Percentiles rank a stretch among this genome's conserved stretches.
Conservation (phyloP, 75 land plant species). For the Larix kaempferi region DNA sequence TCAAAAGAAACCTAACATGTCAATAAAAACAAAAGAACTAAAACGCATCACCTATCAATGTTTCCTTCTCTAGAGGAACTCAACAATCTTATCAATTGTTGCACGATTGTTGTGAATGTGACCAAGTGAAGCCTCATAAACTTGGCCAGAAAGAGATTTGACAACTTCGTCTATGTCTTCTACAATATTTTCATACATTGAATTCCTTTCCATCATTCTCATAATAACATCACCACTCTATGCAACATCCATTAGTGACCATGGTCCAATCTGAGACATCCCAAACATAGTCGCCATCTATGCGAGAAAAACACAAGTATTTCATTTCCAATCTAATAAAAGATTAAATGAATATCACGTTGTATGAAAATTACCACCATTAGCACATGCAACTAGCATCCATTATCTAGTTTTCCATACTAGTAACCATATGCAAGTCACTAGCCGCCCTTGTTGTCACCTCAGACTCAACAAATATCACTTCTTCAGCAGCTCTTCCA, state of each 20-base stretch:
- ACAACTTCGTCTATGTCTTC: constrained; percentile 91
- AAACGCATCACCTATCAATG: no score
- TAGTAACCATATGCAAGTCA: no score
- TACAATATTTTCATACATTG: constrained; percentile 97
- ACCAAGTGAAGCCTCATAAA: constrained; percentile 74
- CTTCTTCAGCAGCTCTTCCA: constrained; percentile 97
- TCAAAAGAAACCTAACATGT: no score
- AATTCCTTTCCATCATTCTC: constrained; percentile 99
- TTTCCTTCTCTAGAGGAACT: constrained; percentile 97
- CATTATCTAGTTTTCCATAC: no score
- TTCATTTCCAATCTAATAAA: background rate
- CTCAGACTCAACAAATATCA: no score
- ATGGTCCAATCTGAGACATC: constrained; percentile 98
- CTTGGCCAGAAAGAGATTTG: constrained; percentile 79
- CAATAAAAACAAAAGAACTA: no score
- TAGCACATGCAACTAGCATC: background rate
- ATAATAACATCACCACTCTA: constrained; percentile 93
- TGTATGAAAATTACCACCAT: background rate
- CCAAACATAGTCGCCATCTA: constrained; percentile 98
- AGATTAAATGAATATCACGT: background rate
- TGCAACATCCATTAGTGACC: constrained; percentile 90
- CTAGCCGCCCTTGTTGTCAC: no score
- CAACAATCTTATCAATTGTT: constrained; percentile 96
- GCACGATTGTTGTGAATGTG: constrained; percentile 92
- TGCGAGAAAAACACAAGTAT: background rate